Evolutionary conservation across 768 basidiomycete genomes (phyloP).

Genomic region (Crepidotus variabilis): DNA sequence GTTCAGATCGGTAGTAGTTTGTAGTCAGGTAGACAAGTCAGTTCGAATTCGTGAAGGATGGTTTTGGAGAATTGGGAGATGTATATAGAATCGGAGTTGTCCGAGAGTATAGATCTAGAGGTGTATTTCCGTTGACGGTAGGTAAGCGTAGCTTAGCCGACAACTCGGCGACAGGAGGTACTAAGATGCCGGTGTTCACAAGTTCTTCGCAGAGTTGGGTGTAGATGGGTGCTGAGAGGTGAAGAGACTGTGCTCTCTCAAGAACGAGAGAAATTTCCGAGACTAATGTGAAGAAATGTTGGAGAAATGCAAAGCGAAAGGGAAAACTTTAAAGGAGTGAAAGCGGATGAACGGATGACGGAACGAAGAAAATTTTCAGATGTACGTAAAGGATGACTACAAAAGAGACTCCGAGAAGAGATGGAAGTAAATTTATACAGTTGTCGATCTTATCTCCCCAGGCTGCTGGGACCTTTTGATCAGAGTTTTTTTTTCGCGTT

Average conservation of each 20-base stretch:
- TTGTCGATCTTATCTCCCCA: neutral
- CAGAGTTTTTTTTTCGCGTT: neutral
- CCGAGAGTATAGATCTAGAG: neutral
- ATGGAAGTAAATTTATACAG: neutral
- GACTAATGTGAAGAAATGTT: neutral
- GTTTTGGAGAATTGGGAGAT: neutral
- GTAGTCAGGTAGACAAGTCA: neutral
- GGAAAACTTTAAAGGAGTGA: too few relatives aligned
- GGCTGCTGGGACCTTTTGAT: neutral
- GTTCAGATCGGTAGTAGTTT: neutral
- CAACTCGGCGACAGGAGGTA: neutral
- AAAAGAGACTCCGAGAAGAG: neutral
- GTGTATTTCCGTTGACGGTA: neutral
- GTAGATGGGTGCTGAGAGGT: neutral
- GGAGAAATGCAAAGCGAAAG: neutral
- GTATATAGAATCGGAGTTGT: neutral
- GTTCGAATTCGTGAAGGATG: neutral
- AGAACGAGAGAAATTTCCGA: neutral
- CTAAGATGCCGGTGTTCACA: neutral
- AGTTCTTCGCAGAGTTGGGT: neutral
- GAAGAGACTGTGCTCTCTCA: neutral
- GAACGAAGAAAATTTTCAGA: neutral
- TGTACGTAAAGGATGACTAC: neutral
- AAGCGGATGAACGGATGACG: neutral
- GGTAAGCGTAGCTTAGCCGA: neutral